Evolutionary conservation across 352 stramenopile species (phyloP).

Genomic region (Phytophthora aleatoria): DNA sequence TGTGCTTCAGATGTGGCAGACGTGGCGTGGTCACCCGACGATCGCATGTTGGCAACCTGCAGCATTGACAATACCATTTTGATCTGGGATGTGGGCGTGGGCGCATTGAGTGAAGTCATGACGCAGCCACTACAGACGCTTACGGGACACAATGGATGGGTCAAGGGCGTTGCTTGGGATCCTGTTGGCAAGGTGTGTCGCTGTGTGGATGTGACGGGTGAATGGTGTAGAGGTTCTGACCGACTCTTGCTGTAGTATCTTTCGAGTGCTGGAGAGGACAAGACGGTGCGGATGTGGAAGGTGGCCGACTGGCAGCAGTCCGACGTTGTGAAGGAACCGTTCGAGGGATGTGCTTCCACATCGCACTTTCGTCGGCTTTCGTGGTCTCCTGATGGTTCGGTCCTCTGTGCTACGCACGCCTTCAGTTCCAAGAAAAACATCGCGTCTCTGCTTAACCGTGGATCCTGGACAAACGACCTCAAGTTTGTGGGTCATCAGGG

Average conservation of each 20-base stretch:
- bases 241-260: slow-evolving; percentile 53
- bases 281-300: slow-evolving; percentile 84
- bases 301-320: slow-evolving; percentile 80
- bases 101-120: slow-evolving; percentile 65
- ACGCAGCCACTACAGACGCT: slow-evolving; percentile 82
- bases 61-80: slow-evolving; percentile 90
- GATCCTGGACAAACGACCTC: slow-evolving; percentile 82
- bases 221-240: background rate
- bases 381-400: slow-evolving; percentile 84
- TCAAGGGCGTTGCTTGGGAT: slow-evolving; percentile 89
- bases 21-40: slow-evolving; percentile 86
- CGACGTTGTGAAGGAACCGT: slow-evolving; percentile 71
- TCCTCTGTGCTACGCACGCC: slow-evolving; percentile 81
- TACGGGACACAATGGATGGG: slow-evolving; percentile 81
- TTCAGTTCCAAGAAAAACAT: slow-evolving; percentile 91
- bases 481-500: slow-evolving; percentile 86
- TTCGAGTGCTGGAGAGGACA: slow-evolving; percentile 87
- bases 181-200: slow-evolving; percentile 74
- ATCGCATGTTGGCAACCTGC: slow-evolving; percentile 87
- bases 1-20: slow-evolving; percentile 74
- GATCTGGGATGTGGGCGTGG: slow-evolving; percentile 80
- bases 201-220: background rate
- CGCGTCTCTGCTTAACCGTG: slow-evolving; percentile 73
- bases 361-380: slow-evolving; percentile 86
- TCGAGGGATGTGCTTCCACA: slow-evolving; percentile 75